phyloP scores from a whole-genome alignment of 495 filamentous ascomycete genomes.

The Penicillium angulare region DNA sequence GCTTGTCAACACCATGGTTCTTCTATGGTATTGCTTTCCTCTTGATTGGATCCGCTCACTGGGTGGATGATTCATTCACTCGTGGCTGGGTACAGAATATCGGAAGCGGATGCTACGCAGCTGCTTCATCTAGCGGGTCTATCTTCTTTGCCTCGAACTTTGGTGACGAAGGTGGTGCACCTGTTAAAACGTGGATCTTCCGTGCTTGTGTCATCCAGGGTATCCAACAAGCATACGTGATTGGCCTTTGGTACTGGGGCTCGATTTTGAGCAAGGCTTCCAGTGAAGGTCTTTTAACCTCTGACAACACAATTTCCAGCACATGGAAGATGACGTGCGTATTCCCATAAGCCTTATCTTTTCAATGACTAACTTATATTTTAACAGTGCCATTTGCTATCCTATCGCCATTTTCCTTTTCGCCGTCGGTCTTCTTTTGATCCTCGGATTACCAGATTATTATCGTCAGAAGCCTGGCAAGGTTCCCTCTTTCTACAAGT shows the following conservation, averaged over 20 bases:
- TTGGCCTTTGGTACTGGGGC: constrained; percentile 53
- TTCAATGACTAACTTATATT: constrained; percentile 12
- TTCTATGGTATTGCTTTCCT: constrained; percentile 66
- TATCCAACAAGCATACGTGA: constrained; percentile 47
- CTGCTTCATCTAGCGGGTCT: constrained; percentile 47
- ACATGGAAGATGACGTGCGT: constrained; percentile 48
- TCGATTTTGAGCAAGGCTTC: constrained; percentile 37
- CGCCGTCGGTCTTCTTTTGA: constrained; percentile 36
- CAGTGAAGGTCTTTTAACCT: constrained; percentile 29
- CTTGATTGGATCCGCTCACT: constrained; percentile 62
- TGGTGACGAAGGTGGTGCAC: constrained; percentile 49
- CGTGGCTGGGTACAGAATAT: constrained; percentile 52
- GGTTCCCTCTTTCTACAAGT: constrained; percentile 57
- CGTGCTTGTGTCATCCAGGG: constrained; percentile 51
- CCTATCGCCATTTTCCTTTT: constrained; percentile 42
- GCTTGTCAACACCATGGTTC: constrained; percentile 58
- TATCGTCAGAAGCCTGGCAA: constrained; percentile 63
- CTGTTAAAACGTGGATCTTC: constrained; percentile 49
- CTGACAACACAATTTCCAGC: constrained; percentile 32
- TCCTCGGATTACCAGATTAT: constrained; percentile 47
- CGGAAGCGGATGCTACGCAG: constrained; percentile 44
- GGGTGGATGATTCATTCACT: constrained; percentile 35
- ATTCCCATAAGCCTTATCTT: not conserved
- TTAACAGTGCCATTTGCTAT: constrained; percentile 40
- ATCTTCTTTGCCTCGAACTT: constrained; percentile 54